Evolutionary conservation across 2,329 filamentous ascomycete species (phyloP), one percentile per base, ranked within the genome.

Genomic region (Botrytis medusae): DNA sequence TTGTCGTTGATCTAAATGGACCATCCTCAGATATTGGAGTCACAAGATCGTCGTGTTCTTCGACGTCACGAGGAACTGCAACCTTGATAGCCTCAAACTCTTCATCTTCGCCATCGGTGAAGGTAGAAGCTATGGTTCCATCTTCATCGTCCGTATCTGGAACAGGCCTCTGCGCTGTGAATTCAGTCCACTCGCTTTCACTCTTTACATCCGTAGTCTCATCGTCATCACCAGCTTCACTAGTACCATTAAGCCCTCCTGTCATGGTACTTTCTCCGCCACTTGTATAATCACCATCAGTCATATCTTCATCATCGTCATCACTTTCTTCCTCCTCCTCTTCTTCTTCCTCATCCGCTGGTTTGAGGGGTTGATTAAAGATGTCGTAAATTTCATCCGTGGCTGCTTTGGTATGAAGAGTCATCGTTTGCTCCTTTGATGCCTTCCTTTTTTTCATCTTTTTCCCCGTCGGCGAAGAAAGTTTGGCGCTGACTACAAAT

Each of bases 341-440:
- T 1, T 81, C 79, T 44, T 82, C 79, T 65, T 79, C 77, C 42
- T 82, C 79, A 68, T 79, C 77, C 25, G 76, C 80, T 74, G 77
- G 81, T 72, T 84, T 83, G 32, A 95, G 82, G 2, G 96, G 95
- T 73, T 96, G 93, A 79, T 96, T 98, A 83, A 98, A 99, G 65
- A 99, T 93, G 73, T 94, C 94, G 79, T 98, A 98, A 70, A 99
- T 98, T 78, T 99, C 96, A 78, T 98, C 95, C 75, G 95, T 98
- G 7, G 96, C 96, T 76, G 96, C 95, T 78, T 90, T 93, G 20
- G 96, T 99, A 80, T 98, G 94, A 77, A 99, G 89, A 0, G 96
- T 99, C 95, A 99, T 98, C 2, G 96, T 99, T n/a, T 95, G 93
- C 82, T 98, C 95, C 51, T 86, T 84, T 18, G 86, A 87, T 2